phyloP scores from a whole-genome alignment of 805 yeast genomes.

The Metschnikowia corniflorae region DNA sequence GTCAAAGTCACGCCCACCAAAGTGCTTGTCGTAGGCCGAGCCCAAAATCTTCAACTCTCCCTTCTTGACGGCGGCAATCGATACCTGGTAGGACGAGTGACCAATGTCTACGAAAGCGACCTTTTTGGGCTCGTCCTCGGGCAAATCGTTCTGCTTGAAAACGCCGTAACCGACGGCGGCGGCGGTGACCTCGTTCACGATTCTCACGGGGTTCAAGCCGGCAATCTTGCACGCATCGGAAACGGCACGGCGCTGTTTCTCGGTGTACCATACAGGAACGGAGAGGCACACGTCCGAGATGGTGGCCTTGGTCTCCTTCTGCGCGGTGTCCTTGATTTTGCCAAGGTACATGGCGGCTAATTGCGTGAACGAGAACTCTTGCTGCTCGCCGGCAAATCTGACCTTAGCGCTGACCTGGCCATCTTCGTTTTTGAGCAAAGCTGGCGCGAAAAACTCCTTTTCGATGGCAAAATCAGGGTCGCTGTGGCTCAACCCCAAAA shows the following conservation, averaged over 20 bases:
- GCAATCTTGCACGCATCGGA: constrained; percentile 95
- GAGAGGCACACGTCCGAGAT: constrained; percentile 88
- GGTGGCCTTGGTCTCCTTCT: constrained; percentile 75
- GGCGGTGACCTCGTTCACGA: constrained; percentile 95
- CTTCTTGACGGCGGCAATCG: constrained; percentile 86
- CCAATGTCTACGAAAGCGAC: constrained; percentile 97
- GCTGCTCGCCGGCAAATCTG: constrained; percentile 72
- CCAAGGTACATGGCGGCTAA: constrained; percentile 91
- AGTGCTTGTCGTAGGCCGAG: constrained; percentile 89
- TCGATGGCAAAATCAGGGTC: constrained; percentile 80
- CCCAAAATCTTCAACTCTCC: constrained; percentile 95
- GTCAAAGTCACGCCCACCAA: constrained; percentile 98
- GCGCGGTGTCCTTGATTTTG: constrained; percentile 80
- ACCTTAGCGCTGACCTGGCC: constrained; percentile 86
- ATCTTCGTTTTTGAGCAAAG: constrained; percentile 63
- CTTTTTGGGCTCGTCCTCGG: constrained; percentile 87
- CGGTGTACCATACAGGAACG: constrained; percentile 97
- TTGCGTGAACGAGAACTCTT: constrained; percentile 82
- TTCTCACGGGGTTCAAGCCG: constrained; percentile 96
- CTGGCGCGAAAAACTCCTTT: constrained; percentile 67
- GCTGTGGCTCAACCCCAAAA: constrained; percentile 69
- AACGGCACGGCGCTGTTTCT: constrained; percentile 93
- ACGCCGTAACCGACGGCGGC: constrained; percentile 99
- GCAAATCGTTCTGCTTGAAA: constrained; percentile 87
- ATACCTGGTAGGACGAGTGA: constrained; percentile 89